phyloP scores from a whole-genome alignment of 1,284 basidiomycete genomes.

The Cutaneotrichosporon sp. region DNA sequence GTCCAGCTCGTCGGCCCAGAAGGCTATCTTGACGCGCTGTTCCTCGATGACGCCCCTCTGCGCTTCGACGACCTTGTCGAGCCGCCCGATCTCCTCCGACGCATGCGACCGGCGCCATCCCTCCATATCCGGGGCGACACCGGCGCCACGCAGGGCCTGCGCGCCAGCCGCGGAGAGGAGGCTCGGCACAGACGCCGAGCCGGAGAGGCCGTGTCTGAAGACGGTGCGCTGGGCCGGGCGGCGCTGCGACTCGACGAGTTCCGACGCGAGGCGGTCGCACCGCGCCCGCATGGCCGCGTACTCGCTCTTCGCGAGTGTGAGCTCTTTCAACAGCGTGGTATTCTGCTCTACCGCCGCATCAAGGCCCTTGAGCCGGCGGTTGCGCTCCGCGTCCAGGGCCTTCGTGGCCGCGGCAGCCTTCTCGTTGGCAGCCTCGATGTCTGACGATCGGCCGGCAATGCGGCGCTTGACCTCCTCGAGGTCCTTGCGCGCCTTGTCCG shows the following conservation, averaged over 20 bases:
- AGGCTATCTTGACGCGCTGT: slow-evolving; percentile 41
- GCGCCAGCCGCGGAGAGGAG: background rate
- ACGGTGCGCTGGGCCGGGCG: background rate
- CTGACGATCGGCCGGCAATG: background rate
- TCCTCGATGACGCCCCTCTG: slow-evolving; percentile 43
- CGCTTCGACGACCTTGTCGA: slow-evolving; percentile 44
- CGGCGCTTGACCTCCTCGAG: background rate
- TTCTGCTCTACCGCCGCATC: background rate
- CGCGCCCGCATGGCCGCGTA: slow-evolving; percentile 3
- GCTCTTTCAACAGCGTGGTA: slow-evolving; percentile 1
- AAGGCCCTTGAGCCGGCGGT: background rate
- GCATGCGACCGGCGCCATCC: slow-evolving; percentile 15
- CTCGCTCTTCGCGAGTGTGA: slow-evolving; percentile 4
- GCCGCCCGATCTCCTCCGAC: slow-evolving; percentile 34
- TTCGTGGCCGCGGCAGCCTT: background rate
- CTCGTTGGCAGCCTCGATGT: background rate
- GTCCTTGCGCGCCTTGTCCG: slow-evolving; percentile 39
- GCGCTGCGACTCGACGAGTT: slow-evolving; percentile 3
- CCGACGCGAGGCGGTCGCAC: slow-evolving; percentile 10
- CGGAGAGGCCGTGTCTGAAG: background rate
- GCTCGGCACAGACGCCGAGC: slow-evolving; percentile 7
- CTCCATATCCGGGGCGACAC: slow-evolving; percentile 7
- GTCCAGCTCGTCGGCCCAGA: slow-evolving; percentile 44
- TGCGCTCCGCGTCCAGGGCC: background rate
- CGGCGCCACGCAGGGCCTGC: slow-evolving; percentile 6